phyloP scores from a whole-genome alignment of 768 basidiomycete genomes.

The Guyanaporus albipodus region DNA sequence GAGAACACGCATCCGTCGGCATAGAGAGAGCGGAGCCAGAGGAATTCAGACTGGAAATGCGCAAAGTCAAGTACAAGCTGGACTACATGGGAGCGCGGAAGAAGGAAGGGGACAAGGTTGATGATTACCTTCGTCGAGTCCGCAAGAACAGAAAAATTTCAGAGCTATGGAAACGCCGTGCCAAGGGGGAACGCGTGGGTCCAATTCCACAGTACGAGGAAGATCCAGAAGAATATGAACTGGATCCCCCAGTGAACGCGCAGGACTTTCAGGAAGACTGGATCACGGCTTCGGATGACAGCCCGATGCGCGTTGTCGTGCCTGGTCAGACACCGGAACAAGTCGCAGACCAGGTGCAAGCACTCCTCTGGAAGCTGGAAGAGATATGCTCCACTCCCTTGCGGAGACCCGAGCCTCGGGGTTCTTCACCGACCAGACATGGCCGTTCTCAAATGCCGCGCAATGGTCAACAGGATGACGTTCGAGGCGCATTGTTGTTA shows the following conservation, averaged over 20 bases:
- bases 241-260: slow-evolving; percentile 31
- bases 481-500: not conserved
- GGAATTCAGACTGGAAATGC: slow-evolving; percentile 49
- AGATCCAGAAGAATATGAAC: slow-evolving; percentile 31
- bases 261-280: slow-evolving; percentile 35
- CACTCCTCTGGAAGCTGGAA: slow-evolving; percentile 19
- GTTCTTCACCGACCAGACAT: slow-evolving; percentile 2
- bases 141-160: slow-evolving; percentile 27
- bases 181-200: slow-evolving; percentile 26
- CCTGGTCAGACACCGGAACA: slow-evolving; percentile 32
- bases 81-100: slow-evolving; percentile 38
- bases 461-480: slow-evolving; percentile 2
- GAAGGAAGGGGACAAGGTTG: slow-evolving; percentile 34
- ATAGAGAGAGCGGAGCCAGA: slow-evolving; percentile 36
- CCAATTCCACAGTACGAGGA: slow-evolving; percentile 29
- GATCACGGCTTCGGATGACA: slow-evolving; percentile 32
- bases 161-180: slow-evolving; percentile 27
- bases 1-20: slow-evolving; percentile 30
- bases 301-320: slow-evolving; percentile 34
- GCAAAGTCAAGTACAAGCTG: slow-evolving; percentile 54
- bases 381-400: slow-evolving; percentile 8
- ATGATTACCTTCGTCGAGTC: slow-evolving; percentile 27
- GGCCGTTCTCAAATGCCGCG: not conserved
- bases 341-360: slow-evolving; percentile 20
- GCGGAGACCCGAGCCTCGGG: not conserved